Base-by-base conservation (phyloP, 768 basidiomycete genomes). In the Atractiella rhizophila region DNA sequence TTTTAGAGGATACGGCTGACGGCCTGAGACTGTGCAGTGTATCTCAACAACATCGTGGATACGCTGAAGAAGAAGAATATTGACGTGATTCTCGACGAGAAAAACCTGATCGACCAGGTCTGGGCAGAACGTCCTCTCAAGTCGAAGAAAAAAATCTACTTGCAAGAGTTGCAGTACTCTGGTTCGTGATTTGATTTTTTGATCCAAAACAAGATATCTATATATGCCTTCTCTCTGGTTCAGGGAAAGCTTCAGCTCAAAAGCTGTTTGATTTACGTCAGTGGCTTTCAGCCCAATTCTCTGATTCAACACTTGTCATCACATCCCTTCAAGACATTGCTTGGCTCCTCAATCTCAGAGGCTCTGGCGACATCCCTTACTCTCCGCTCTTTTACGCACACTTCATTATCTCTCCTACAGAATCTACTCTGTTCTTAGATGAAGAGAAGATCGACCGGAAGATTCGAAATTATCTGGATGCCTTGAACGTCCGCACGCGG, bases 341-440 rank as follows among this genome's bases (percentile, higher is more conserved):
- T 19, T 21, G 25, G 83, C 55, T 85, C 28, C 79, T 82, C 62
- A 86, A 94, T 57, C 63, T 98, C 25, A 73, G 88, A 46, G 86
- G 85, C 1, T 68, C 73, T 2, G n/a, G n/a, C n/a, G 88, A 94
- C 55, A 86, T 96, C 52, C 73, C 74, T 26, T 94, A 68, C 60
- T 94, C 91, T 46, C 74, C 74, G 4, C 70, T 71, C 66, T 47
- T 25, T 37, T 94, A 88, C 54, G 71, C 81, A 0, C 88, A 86
- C 55, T 78, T 82, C 2, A 66, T 85, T 25, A 63, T 96, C 28
- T 76, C 59, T 44, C 29, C 62, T 65, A 46, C 60, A 37, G 63
- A 63, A 4, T 70, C 71, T 7, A 59, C 65, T 5, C 61, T 96
- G 2, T 96, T 85, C 59, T 60, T 82, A 40, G 63, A 83, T 38